A percentile compares a stretch with the other conserved stretches of the same genome.
These are phyloP conservation scores for Globisporangium uncinulatum DNA, from an alignment of 352 stramenopile species.

Conservation along the genomic window DNA sequence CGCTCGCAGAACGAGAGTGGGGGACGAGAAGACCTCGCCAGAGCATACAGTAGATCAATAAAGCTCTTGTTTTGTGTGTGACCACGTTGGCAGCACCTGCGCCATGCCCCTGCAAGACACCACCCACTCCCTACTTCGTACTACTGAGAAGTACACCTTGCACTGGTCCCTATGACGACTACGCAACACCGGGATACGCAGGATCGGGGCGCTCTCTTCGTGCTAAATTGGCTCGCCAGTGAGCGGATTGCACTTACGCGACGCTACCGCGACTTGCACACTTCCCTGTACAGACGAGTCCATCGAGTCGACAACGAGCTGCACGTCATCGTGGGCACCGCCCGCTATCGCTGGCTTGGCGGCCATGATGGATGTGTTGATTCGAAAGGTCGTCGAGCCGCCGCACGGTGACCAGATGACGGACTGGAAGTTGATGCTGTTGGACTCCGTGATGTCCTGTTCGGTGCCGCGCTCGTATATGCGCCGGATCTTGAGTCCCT, in stretches of 20 bases:
- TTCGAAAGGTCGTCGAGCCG: constrained; percentile 27
- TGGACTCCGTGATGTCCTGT: constrained; percentile 23
- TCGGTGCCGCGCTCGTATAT: constrained; percentile 12
- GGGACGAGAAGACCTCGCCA: no score
- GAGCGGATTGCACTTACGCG: constrained; percentile 10
- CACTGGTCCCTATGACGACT: no score
- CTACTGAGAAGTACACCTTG: no score
- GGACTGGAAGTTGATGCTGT: constrained; percentile 19
- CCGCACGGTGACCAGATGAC: constrained; percentile 29
- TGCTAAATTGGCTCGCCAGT: constrained; percentile 4
- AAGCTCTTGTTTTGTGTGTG: not conserved
- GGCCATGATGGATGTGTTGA: constrained; percentile 21
- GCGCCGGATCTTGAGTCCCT: constrained; percentile 9
- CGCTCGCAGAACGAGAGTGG: no score
- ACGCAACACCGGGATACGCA: no score
- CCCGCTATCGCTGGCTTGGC: not conserved
- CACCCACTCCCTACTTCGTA: no score
- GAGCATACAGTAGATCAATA: no score
- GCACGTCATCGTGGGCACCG: constrained; percentile 9
- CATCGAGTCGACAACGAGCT: constrained; percentile 26
- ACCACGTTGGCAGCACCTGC: no score
- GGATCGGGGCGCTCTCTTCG: not conserved
- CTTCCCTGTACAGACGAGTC: constrained; percentile 20
- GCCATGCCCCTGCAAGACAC: no score
- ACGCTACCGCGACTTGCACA: constrained; percentile 18